Conservation (phyloP, 2,329 filamentous ascomycete genomes). For the Beauveria scarabaeidicola region DNA sequence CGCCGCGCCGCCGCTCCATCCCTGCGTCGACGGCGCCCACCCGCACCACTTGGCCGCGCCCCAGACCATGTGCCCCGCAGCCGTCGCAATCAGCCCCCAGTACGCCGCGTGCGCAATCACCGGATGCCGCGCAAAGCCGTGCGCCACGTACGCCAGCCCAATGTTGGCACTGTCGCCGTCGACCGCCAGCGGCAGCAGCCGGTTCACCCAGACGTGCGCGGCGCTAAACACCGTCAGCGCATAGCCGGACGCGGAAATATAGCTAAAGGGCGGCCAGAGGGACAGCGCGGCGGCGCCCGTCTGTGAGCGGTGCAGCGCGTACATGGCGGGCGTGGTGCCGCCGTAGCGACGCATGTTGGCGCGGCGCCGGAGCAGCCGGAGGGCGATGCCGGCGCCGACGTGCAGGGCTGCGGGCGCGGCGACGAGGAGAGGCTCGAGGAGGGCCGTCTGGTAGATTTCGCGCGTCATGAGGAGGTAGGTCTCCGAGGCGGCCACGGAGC, state of each 20-base stretch:
- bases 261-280: conserved; percentile 63
- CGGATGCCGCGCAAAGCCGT: conserved; percentile 71
- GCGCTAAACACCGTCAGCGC: conserved; percentile 54
- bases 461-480: conserved; percentile 83
- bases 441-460: conserved; percentile 80
- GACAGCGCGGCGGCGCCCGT: conserved; percentile 25
- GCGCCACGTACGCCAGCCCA: conserved; percentile 72
- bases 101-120: conserved; percentile 62
- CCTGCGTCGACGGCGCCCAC: conserved; percentile 48
- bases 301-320: conserved; percentile 27
- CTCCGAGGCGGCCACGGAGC: conserved; percentile 66
- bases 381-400: conserved; percentile 63
- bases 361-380: conserved; percentile 66
- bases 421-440: conserved; percentile 73
- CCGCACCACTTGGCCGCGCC: conserved; percentile 78
- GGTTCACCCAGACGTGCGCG: conserved; percentile 68
- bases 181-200: conserved; percentile 62
- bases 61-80: conserved; percentile 73
- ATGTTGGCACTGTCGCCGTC: conserved; percentile 84
- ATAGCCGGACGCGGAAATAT: conserved; percentile 67
- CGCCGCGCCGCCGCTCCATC: conserved; percentile 35
- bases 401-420: conserved; percentile 67
- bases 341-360: conserved; percentile 70
- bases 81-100: conserved; percentile 54
- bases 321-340: conserved; percentile 50